phyloP scores from a whole-genome alignment of 2,329 filamentous ascomycete genomes.

The Talaromyces sp. region DNA sequence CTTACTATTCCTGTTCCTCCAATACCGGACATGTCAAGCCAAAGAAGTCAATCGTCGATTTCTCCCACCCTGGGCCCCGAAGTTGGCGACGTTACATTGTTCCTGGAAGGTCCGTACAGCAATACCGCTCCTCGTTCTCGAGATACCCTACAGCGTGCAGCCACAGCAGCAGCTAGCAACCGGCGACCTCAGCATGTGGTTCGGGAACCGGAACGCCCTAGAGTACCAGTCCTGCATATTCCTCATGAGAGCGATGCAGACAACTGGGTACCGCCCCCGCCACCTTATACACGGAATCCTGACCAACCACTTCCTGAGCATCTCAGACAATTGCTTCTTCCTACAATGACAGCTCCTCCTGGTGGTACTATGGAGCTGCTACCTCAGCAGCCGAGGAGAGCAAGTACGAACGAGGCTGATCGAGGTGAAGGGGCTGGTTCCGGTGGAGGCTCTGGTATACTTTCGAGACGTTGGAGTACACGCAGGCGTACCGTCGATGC shows the following conservation, averaged over 20 bases:
- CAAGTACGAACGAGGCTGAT: slow-evolving; percentile 21
- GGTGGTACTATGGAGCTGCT: slow-evolving; percentile 16
- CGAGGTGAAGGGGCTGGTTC: neutral
- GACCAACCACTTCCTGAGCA: slow-evolving; percentile 38
- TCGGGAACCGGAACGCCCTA: slow-evolving; percentile 19
- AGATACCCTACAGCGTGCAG: slow-evolving; percentile 67
- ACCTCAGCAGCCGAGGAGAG: slow-evolving; percentile 21
- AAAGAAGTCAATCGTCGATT: slow-evolving; percentile 27
- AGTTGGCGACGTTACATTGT: slow-evolving; percentile 47
- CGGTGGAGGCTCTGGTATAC: neutral
- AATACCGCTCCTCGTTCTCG: slow-evolving; percentile 69
- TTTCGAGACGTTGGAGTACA: slow-evolving; percentile 17
- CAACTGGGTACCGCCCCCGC: slow-evolving; percentile 82
- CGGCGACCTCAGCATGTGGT: slow-evolving; percentile 54
- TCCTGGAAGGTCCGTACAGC: slow-evolving; percentile 68
- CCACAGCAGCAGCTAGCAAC: slow-evolving; percentile 67
- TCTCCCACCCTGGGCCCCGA: slow-evolving; percentile 22
- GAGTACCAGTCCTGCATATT: slow-evolving; percentile 61
- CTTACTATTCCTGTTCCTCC: slow-evolving; percentile 24
- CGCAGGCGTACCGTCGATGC: slow-evolving; percentile 9
- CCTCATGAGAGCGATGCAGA: slow-evolving; percentile 85
- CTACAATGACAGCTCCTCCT: slow-evolving; percentile 24
- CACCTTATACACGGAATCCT: slow-evolving; percentile 59
- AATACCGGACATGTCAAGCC: slow-evolving; percentile 22
- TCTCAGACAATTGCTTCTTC: slow-evolving; percentile 34